These are phyloP conservation scores for Quercus gilva DNA, from an alignment of 306 rosid genomes.

Conservation along the genomic window DNA sequence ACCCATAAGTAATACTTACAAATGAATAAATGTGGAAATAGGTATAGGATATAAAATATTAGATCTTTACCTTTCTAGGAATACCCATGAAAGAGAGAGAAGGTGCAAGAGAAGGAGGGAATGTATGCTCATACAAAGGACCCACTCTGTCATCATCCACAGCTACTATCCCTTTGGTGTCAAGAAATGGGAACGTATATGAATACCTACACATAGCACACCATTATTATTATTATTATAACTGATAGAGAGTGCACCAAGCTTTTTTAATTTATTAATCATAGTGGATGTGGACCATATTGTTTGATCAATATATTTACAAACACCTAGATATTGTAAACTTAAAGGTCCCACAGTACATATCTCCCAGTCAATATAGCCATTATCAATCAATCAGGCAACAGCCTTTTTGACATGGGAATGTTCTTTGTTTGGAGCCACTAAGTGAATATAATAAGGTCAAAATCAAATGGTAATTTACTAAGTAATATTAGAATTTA, in stretches of 20 bases:
- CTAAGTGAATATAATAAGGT: background rate
- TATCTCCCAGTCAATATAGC: too few species aligned
- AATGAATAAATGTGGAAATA: background rate
- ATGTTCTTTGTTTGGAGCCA: too few species aligned
- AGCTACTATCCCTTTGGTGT: conserved; percentile 87
- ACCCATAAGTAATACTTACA: too few species aligned
- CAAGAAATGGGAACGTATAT: conserved; percentile 89
- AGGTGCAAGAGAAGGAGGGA: conserved; percentile 92
- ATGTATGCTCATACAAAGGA: conserved; percentile 91
- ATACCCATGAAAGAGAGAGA: conserved; percentile 86
- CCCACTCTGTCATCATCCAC: conserved; percentile 94
- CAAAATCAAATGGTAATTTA: background rate
- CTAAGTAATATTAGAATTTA: background rate
- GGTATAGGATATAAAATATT: background rate
- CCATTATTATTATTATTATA: background rate
- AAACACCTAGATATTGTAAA: too few species aligned
- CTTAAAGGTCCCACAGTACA: too few species aligned
- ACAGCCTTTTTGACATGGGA: too few species aligned
- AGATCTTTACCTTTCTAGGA: conserved; percentile 67
- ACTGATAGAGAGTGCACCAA: too few species aligned
- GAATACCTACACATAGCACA: conserved; percentile 65
- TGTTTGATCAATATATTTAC: too few species aligned
- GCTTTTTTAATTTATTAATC: too few species aligned
- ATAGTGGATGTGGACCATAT: background rate
- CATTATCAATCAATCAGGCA: too few species aligned